Conservation (phyloP, 78 protist species). For the Dictyostelium citrinum region DNA sequence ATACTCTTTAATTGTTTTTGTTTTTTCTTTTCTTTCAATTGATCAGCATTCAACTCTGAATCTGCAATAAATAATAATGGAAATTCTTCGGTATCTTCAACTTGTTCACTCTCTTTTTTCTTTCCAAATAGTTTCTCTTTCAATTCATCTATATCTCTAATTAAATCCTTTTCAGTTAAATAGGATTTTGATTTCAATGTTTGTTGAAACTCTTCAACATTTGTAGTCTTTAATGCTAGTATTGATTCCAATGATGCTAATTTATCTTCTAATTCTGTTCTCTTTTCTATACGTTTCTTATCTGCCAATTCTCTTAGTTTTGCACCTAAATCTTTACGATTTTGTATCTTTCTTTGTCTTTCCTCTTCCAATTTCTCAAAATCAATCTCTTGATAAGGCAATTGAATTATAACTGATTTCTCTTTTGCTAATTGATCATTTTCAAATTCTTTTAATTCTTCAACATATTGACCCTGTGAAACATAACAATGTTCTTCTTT, state of each 20-base stretch:
- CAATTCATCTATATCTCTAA: slow-evolving; percentile 20
- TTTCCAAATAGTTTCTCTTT: slow-evolving; percentile 37
- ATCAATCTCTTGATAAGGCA: slow-evolving; percentile 66
- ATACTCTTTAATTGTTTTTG: slow-evolving; percentile 19
- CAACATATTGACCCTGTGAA: neutral
- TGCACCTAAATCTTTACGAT: slow-evolving; percentile 50
- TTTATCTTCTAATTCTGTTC: slow-evolving; percentile 22
- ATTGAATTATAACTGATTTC: slow-evolving; percentile 26
- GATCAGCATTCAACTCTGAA: slow-evolving; percentile 19
- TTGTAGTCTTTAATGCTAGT: neutral
- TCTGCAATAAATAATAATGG: slow-evolving; percentile 48
- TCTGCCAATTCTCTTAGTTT: slow-evolving; percentile 44
- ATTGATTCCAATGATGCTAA: slow-evolving; percentile 6
- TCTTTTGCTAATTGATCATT: neutral
- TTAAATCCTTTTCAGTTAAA: slow-evolving; percentile 1
- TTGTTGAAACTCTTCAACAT: neutral
- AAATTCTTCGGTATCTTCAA: slow-evolving; percentile 28
- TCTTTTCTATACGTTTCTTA: slow-evolving; percentile 61
- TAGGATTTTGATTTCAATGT: neutral
- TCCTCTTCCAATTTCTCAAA: slow-evolving; percentile 55
- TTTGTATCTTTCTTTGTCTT: slow-evolving; percentile 38
- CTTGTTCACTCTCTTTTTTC: slow-evolving; percentile 9
- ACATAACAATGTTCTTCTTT: slow-evolving; percentile 48
- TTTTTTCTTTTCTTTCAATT: slow-evolving; percentile 45
- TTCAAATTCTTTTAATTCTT: slow-evolving; percentile 32